Percentiles rank a stretch among this genome's conserved stretches.
Conservation (phyloP, 2,329 filamentous ascomycete species). For the Metarhizium rileyi region DNA sequence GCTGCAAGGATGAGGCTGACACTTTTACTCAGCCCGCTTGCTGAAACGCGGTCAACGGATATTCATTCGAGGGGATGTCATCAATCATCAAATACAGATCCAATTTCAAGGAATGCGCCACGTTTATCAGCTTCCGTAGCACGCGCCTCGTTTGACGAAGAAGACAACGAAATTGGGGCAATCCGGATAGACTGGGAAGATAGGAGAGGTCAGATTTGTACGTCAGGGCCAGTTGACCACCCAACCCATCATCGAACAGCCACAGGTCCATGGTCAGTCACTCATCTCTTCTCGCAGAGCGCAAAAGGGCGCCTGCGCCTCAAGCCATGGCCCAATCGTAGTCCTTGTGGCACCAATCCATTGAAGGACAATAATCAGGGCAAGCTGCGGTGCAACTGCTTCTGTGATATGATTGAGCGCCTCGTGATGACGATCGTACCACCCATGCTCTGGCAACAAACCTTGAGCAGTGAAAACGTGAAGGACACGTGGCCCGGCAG, state of each 20-base stretch:
- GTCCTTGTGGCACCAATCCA: too few species aligned
- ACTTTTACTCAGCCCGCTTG: background rate
- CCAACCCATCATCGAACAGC: background rate
- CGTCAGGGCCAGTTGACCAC: too few species aligned
- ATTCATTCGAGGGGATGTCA: background rate
- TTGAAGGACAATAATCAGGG: background rate
- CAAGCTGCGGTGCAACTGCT: background rate
- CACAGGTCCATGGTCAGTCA: background rate
- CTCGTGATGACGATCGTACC: background rate
- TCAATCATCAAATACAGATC: background rate
- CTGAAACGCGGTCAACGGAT: background rate
- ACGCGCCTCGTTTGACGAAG: background rate
- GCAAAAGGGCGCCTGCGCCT: background rate
- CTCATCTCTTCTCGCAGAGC: background rate
- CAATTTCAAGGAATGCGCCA: background rate
- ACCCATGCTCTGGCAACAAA: background rate
- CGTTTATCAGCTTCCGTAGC: background rate
- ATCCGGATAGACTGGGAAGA: too few species aligned
- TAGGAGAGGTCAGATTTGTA: too few species aligned
- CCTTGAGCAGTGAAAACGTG: too few species aligned
- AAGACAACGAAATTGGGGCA: background rate
- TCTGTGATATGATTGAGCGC: background rate
- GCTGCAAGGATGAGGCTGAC: background rate
- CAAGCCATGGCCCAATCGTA: too few species aligned
- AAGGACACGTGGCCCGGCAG: constrained; percentile 10